Base-by-base conservation (phyloP, 345 rosid species). In the Eutrema heterophyllum region DNA sequence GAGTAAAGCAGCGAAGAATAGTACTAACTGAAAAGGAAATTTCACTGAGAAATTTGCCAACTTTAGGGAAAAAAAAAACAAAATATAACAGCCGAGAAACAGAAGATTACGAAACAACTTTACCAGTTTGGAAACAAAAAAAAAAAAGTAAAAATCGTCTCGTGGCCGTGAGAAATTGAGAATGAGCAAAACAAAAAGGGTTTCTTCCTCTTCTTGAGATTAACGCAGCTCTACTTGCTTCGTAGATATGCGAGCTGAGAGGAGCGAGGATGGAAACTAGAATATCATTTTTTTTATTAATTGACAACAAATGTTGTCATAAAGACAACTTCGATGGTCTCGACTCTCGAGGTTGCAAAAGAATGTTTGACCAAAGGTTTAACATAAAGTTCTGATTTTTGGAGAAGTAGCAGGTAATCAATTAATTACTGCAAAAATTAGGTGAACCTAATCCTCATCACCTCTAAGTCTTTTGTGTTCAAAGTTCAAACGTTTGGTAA, bases 311-410 rank as follows among this genome's bases (percentile, higher is more conserved):
- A 27, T 38, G 54, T 7, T 71, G 61, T 52, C 68, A 50, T 40
- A 62, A 72, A 72, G 76, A 64, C 70, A 72, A 43, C 36, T 24
- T 63, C 63, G 16, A 56, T 30, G 60, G 59, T 66, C 67, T 58
- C 67, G 60, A 48, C 29, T 74, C 16, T 74, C 60, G 65, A 66
- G 58, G 60, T 48, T 29, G 60, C 61, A 40, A 67, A 57, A 67
- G 72, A 67, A 57, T 67, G 67, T 74, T 64, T 73, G 77, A 73
- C 71, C 77, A 53, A 35, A 32, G 38, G 40, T 3, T 48, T 24
- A 61, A 40, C 62, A 13, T 29, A 6, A 33, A 40, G 38, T 27
- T 67, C 2, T 63, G 38, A 36, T 27, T 46, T 55, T 52, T 63
- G 26, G 35, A 33, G 32, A 21, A 45, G 78, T 66, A 40, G 61